Conservation (phyloP, 1,284 basidiomycete species). For the Veloboletus limbatus region DNA sequence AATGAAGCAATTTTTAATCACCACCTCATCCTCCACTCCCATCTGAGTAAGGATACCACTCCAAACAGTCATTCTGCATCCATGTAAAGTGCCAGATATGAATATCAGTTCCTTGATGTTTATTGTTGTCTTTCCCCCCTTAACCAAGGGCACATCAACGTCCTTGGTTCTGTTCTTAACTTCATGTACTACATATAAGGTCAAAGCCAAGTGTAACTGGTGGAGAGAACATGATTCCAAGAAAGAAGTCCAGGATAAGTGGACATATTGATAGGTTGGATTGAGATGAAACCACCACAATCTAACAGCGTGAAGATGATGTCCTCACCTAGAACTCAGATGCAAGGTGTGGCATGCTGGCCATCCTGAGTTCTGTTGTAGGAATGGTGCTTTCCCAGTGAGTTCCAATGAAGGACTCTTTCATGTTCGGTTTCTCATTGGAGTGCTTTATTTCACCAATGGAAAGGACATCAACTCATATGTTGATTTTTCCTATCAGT, state of each 20-base stretch:
- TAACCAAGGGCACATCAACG: too few relatives aligned
- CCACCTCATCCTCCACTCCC: not conserved
- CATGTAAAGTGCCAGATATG: not conserved
- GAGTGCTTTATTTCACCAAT: too few relatives aligned
- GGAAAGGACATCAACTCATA: too few relatives aligned
- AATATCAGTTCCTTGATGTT: not conserved
- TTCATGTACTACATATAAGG: too few relatives aligned
- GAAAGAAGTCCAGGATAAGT: not conserved
- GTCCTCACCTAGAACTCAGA: not conserved
- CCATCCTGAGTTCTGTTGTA: conserved; percentile 4
- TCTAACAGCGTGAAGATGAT: conserved; percentile 2
- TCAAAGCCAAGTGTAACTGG: not conserved
- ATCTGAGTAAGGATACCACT: not conserved
- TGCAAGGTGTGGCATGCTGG: not conserved
- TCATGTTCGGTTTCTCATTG: too few relatives aligned
- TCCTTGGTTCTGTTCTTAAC: too few relatives aligned
- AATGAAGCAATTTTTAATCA: conserved; percentile 6
- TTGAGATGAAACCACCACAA: conserved; percentile 1
- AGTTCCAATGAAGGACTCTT: too few relatives aligned
- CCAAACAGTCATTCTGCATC: conserved; percentile 1
- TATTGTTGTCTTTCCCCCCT: not conserved
- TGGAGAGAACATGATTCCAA: not conserved
- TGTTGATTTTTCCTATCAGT: too few relatives aligned
- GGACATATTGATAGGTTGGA: not conserved
- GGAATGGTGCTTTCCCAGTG: not conserved